Conservation (phyloP, 2,329 filamentous ascomycete genomes). For the Aspergillus sojae region DNA sequence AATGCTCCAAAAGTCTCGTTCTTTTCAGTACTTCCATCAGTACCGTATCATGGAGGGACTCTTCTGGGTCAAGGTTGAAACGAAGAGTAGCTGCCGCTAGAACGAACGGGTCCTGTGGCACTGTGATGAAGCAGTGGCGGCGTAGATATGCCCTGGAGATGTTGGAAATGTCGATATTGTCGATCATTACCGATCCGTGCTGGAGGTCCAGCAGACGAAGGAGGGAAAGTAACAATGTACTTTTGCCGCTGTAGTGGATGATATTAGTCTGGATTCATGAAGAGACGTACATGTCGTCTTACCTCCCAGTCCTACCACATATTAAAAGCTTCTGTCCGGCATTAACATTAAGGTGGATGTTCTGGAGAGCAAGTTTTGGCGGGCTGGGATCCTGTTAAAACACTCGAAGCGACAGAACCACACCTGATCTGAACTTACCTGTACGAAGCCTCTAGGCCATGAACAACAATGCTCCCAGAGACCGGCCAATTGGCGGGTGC, state of each 20-base stretch:
- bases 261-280: too few relatives aligned
- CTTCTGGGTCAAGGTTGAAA: conserved; percentile 3
- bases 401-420: neutral
- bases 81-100: neutral
- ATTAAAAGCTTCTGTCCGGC: neutral
- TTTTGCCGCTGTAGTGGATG: conserved; percentile 6
- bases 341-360: neutral
- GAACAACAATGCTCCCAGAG: neutral
- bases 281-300: too few relatives aligned
- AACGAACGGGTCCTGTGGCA: conserved; percentile 7
- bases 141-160: neutral
- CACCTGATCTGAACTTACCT: neutral
- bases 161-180: neutral
- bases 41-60: neutral
- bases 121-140: conserved; percentile 2
- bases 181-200: neutral
- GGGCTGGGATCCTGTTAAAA: neutral
- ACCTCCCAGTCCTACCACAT: conserved; percentile 10
- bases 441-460: neutral
- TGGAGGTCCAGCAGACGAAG: neutral
- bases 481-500: neutral
- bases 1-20: neutral
- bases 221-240: neutral
- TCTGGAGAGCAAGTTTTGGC: neutral
- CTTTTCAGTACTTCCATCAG: neutral